Conservation (phyloP, 495 filamentous ascomycete genomes). For the Sabuloglossum arenarium region DNA sequence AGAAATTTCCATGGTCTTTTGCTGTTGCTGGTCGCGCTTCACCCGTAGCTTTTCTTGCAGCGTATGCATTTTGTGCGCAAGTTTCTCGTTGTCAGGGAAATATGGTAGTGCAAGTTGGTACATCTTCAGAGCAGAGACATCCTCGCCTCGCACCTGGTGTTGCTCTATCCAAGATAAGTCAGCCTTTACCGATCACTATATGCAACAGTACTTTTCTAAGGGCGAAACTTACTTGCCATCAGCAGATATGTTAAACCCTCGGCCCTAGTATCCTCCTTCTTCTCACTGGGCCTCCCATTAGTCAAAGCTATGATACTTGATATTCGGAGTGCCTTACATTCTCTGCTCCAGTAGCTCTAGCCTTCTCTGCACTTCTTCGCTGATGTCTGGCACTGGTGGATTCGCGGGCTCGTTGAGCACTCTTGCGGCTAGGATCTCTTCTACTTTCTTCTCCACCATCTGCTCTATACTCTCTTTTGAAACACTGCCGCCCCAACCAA, state of each 20-base stretch:
- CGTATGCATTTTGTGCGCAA: conserved; percentile 52
- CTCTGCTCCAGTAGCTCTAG: conserved; percentile 69
- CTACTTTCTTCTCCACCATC: conserved; percentile 77
- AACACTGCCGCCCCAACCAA: conserved; percentile 22
- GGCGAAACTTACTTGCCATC: conserved; percentile 36
- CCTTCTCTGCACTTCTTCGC: conserved; percentile 56
- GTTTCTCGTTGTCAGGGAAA: conserved; percentile 73
- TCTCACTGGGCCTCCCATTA: conserved; percentile 20
- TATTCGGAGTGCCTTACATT: conserved; percentile 19
- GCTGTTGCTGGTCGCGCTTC: conserved; percentile 11
- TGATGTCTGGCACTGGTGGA: conserved; percentile 34
- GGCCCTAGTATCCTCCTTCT: conserved; percentile 49
- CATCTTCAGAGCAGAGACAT: conserved; percentile 59
- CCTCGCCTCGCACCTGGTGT: conserved; percentile 63
- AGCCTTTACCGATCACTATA: background rate
- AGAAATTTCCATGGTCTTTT: conserved; percentile 9
- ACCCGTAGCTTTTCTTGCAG: conserved; percentile 38
- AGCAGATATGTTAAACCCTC: conserved; percentile 70
- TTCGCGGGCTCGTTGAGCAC: conserved; percentile 26
- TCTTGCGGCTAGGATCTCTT: conserved; percentile 62
- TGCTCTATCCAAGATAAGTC: conserved; percentile 26
- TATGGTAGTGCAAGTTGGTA: conserved; percentile 66
- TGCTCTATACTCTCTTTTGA: conserved; percentile 71
- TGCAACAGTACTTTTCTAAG: background rate
- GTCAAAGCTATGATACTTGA: background rate